Percentiles rank a stretch among this genome's conserved stretches.
phyloP scores from a whole-genome alignment of 805 yeast species.

The Brettanomyces custersianus region DNA sequence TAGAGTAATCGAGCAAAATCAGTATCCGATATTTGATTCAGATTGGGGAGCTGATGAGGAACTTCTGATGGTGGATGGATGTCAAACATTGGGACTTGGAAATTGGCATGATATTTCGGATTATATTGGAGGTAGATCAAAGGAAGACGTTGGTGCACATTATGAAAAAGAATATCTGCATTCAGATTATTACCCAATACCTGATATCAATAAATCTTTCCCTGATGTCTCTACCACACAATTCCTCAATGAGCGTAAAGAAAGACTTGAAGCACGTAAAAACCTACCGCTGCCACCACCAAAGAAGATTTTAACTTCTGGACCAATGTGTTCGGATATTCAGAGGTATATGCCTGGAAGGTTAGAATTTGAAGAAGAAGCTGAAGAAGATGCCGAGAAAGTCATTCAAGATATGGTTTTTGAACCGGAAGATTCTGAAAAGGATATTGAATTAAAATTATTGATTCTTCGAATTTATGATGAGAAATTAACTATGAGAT shows the following conservation, averaged over 20 bases:
- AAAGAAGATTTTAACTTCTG: constrained; percentile 82
- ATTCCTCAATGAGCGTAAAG: constrained; percentile 59
- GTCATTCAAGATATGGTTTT: constrained; percentile 92
- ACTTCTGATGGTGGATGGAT: constrained; percentile 76
- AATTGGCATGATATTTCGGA: constrained; percentile 98
- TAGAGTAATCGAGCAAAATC: constrained; percentile 84
- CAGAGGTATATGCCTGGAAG: constrained; percentile 99
- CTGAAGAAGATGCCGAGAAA: constrained; percentile 93
- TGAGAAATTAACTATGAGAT: constrained; percentile 80
- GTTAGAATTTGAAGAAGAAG: constrained; percentile 91
- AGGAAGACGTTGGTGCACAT: constrained; percentile 86
- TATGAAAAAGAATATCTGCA: constrained; percentile 65
- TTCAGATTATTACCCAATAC: constrained; percentile 74
- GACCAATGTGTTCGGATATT: constrained; percentile 92
- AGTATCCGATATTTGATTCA: constrained; percentile 81
- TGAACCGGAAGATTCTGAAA: constrained; percentile 84
- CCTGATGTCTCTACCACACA: constrained; percentile 52
- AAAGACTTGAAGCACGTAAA: constrained; percentile 63
- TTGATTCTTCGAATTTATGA: constrained; percentile 85
- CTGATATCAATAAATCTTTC: constrained; percentile 72
- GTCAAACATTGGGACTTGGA: constrained; percentile 87
- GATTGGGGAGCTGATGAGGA: constrained; percentile 99
- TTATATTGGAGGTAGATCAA: constrained; percentile 84
- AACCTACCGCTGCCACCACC: constrained; percentile 77
- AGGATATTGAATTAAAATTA: constrained; percentile 84